Percentiles rank a stretch among this genome's conserved stretches.
Conservation (phyloP, 2,329 filamentous ascomycete genomes). For the Exophiala bonariae region DNA sequence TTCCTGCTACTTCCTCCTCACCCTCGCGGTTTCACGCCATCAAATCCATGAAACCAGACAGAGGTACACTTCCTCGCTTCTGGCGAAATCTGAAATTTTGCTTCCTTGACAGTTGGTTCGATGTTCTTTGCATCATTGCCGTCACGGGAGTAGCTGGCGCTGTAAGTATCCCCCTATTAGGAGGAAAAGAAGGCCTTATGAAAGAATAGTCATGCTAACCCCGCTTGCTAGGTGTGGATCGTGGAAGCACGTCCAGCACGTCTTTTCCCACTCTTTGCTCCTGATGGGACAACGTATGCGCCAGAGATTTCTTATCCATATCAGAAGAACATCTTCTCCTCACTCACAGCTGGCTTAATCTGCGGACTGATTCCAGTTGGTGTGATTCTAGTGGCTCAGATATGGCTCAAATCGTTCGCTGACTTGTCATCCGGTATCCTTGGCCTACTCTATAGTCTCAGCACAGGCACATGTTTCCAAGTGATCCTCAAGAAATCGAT, state of each 20-base stretch:
- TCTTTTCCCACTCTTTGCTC: slow-evolving; percentile 10
- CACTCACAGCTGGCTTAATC: slow-evolving; percentile 15
- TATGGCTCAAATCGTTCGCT: slow-evolving; percentile 18
- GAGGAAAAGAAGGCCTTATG: neutral
- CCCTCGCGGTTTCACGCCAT: neutral
- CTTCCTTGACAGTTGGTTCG: slow-evolving; percentile 13
- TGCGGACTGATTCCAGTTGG: slow-evolving; percentile 15
- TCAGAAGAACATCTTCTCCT: slow-evolving; percentile 14
- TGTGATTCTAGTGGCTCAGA: slow-evolving; percentile 20
- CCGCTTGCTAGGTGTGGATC: slow-evolving; percentile 12
- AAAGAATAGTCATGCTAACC: neutral
- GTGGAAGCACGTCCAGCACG: slow-evolving; percentile 10
- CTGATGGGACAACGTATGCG: slow-evolving; percentile 12
- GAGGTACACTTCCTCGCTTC: slow-evolving; percentile 1
- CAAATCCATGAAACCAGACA: slow-evolving; percentile 2
- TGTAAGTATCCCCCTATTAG: slow-evolving; percentile 1
- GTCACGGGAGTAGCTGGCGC: slow-evolving; percentile 4
- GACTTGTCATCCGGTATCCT: slow-evolving; percentile 21
- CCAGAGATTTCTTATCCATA: slow-evolving; percentile 24
- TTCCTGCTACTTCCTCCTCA: neutral
- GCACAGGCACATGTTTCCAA: slow-evolving; percentile 22
- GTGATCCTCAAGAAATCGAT: slow-evolving; percentile 26
- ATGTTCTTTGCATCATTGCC: slow-evolving; percentile 7
- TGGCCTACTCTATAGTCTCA: slow-evolving; percentile 18
- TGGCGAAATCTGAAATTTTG: slow-evolving; percentile 9